Evolutionary conservation across 106 monocot genomes (phyloP).

Genomic region (Phalaenopsis equestris): DNA sequence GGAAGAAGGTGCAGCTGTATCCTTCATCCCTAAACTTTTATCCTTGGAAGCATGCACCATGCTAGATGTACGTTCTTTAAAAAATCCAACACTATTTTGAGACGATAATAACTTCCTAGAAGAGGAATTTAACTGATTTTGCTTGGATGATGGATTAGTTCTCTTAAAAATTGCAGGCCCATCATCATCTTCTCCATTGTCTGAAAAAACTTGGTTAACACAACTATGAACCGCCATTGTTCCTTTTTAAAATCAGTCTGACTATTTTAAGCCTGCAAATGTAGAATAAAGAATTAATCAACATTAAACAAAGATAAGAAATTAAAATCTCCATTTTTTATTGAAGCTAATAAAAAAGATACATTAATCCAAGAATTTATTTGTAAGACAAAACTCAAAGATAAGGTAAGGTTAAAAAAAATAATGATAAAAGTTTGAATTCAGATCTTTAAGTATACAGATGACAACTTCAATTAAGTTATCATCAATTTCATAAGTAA

Average conservation of each 20-base stretch:
- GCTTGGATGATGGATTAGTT: conserved; percentile 20
- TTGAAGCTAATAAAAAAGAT: neutral
- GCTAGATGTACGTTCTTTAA: conserved; percentile 5
- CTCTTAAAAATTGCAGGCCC: conserved; percentile 44
- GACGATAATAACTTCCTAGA: conserved; percentile 23
- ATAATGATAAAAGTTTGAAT: neutral
- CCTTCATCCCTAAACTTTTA: conserved; percentile 15
- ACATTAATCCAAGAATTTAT: neutral
- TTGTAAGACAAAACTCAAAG: neutral
- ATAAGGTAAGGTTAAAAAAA: neutral
- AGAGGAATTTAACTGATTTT: conserved; percentile 22
- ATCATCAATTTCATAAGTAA: neutral
- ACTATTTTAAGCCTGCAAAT: neutral
- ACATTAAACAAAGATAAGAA: neutral
- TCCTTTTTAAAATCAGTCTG: neutral
- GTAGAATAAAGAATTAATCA: neutral
- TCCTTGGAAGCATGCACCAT: conserved; percentile 7
- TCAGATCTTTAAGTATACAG: neutral
- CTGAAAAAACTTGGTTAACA: conserved; percentile 17
- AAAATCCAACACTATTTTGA: conserved; percentile 21
- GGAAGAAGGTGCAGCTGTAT: conserved; percentile 12
- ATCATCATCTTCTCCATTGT: conserved; percentile 44
- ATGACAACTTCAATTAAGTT: neutral
- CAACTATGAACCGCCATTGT: conserved; percentile 27
- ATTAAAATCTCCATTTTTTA: neutral